Conservation (phyloP, 129 eudicot genomes). For the Centella asiatica region DNA sequence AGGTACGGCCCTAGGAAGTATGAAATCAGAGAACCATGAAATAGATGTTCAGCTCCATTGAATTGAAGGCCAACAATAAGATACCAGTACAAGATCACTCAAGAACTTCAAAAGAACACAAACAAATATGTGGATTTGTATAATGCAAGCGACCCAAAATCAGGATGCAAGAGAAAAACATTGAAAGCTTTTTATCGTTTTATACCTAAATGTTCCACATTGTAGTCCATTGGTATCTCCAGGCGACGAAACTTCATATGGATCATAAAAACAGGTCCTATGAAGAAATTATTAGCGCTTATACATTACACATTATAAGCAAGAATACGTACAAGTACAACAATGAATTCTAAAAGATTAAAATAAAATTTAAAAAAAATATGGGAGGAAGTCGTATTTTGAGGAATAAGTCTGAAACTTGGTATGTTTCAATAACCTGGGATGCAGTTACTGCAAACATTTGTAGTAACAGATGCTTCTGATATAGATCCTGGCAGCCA, state of each 20-base stretch:
- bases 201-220: slow-evolving; percentile 75
- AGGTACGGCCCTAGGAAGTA: too few relatives aligned
- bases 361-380: not conserved
- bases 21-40: too few relatives aligned
- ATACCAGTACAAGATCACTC: too few relatives aligned
- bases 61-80: too few relatives aligned
- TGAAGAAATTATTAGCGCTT: slow-evolving; percentile 6
- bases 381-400: not conserved
- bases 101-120: too few relatives aligned
- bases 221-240: slow-evolving; percentile 81
- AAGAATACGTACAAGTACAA: not conserved
- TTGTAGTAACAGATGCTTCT: slow-evolving; percentile 73
- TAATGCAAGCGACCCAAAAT: not conserved
- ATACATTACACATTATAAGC: too few relatives aligned
- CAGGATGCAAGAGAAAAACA: not conserved
- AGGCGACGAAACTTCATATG: slow-evolving; percentile 86
- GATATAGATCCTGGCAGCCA: slow-evolving; percentile 95
- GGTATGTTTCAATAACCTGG: slow-evolving; percentile 48
- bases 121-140: too few relatives aligned
- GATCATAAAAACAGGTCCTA: slow-evolving; percentile 81
- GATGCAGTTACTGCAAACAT: slow-evolving; percentile 60
- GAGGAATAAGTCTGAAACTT: not conserved
- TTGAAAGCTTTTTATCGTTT: not conserved
- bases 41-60: too few relatives aligned
- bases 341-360: not conserved